A percentile compares a stretch with the other conserved stretches of the same genome.
phyloP scores from a whole-genome alignment of 352 stramenopile genomes.

The Pythium scleroteichum region DNA sequence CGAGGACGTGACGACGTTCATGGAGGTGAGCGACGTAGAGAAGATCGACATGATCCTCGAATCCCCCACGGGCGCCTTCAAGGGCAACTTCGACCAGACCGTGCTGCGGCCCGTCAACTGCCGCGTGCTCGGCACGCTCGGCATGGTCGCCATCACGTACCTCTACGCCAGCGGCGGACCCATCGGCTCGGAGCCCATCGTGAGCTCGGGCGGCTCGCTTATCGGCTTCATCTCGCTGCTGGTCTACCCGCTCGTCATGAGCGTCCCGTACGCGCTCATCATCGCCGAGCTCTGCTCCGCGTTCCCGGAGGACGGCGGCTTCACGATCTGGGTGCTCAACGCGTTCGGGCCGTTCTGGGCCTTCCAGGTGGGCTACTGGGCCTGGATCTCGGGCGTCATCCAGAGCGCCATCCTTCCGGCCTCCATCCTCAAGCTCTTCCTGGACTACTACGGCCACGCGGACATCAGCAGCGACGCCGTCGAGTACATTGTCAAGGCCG shows the following conservation, averaged over 20 bases:
- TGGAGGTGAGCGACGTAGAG: constrained; percentile 28
- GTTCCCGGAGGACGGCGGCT: constrained; percentile 78
- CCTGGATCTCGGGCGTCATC: constrained; percentile 74
- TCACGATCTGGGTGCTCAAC: constrained; percentile 86
- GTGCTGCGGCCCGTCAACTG: constrained; percentile 15
- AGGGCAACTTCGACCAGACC: constrained; percentile 22
- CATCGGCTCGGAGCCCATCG: constrained; percentile 30
- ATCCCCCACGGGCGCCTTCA: constrained; percentile 27
- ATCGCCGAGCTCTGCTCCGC: constrained; percentile 86
- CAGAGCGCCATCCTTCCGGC: constrained; percentile 50
- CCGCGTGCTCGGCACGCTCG: constrained; percentile 29
- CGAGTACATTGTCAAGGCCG: constrained; percentile 37
- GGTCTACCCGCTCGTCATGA: constrained; percentile 84
- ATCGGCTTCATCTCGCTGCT: constrained; percentile 72
- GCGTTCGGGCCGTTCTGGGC: constrained; percentile 85
- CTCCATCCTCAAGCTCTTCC: constrained; percentile 36
- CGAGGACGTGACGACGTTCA: constrained; percentile 22
- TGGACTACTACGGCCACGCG: constrained; percentile 34
- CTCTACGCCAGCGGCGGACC: constrained; percentile 30
- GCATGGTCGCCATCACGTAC: constrained; percentile 36
- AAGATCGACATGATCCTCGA: constrained; percentile 39
- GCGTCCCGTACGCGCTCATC: constrained; percentile 79
- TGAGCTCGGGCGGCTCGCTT: constrained; percentile 36
- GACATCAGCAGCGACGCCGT: constrained; percentile 28
- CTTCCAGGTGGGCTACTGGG: constrained; percentile 63